Base-by-base conservation (phyloP, 331 rosid genomes). In the Pyracantha coccinea region DNA sequence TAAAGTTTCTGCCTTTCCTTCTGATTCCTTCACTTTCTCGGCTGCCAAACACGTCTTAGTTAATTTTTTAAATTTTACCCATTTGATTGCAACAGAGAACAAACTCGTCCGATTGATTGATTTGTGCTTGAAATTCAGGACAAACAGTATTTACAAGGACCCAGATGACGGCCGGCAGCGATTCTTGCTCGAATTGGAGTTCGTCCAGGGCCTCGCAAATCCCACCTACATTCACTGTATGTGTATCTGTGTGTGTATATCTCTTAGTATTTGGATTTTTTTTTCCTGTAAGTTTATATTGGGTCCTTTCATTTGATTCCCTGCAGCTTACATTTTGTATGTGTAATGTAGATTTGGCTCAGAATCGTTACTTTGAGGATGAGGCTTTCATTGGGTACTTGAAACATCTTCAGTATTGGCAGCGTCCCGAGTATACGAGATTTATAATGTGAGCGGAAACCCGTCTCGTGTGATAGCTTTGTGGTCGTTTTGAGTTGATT, bases 361-460 rank as follows among this genome's bases (percentile, higher is more conserved):
- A 93, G 81, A 93, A 91, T 80, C 96, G 97, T 8, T 91, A 91
- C 75, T 87, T 93, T 63, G 98, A 93, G 79, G 98, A 93, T 76
- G 98, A 93, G 81, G 96, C 95, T 58, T 93, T 93, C 82, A 91
- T 93, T 78, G 97, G 96, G 63, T 93, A 90, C 95, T 85, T 93
- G 76, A 91, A 93, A 78, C 87, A 93, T 72, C 97, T 93, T 60
- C 98, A 89, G 73, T 93, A 93, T 69, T 93, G 98, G 98, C 96
- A 93, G 66, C 93, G 82, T 15, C 96, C 97, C 19, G 98, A 93
- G 80, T 91, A 91, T 72, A 81, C 72, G 1, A 91, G 91, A 79
- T 91, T 73, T 84, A 91, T 94, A 58, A 91, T 91, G 98, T 91
- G 83, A 89, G 98, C 68, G 12, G 47, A 74, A 69, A 2, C 60